A percentile compares a stretch with the other conserved stretches of the same genome.
These are phyloP conservation scores for Podosphaera xanthii DNA, from an alignment of 2,329 filamentous ascomycete species.

Conservation along the genomic window DNA sequence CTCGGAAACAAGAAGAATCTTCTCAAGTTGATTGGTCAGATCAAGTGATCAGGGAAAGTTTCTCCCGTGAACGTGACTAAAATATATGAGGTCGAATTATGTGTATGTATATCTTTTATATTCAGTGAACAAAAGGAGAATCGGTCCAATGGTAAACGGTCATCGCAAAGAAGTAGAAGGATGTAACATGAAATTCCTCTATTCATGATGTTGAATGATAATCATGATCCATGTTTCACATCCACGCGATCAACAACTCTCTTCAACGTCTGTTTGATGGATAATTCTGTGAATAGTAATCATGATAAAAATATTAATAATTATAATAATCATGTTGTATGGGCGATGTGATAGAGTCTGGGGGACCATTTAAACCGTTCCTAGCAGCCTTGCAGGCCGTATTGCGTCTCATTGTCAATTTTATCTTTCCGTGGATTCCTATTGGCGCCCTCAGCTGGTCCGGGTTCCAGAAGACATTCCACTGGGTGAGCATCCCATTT, in stretches of 20 bases:
- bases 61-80: too few species aligned
- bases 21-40: too few species aligned
- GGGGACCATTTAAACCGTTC: conserved; percentile 5
- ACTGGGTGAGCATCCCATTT: too few species aligned
- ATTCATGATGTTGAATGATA: not conserved
- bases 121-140: too few species aligned
- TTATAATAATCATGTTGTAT: not conserved
- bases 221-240: not conserved
- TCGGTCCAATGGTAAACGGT: too few species aligned
- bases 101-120: too few species aligned
- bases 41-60: too few species aligned
- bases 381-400: conserved; percentile 12
- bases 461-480: not conserved
- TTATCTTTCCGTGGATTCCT: conserved; percentile 6
- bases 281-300: not conserved
- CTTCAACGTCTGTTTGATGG: not conserved
- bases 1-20: too few species aligned
- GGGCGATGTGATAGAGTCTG: conserved; percentile 4
- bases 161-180: too few species aligned
- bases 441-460: conserved; percentile 12
- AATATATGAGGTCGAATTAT: too few species aligned
- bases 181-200: too few species aligned
- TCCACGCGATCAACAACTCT: not conserved
- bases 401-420: conserved; percentile 13
- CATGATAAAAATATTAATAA: too few species aligned